Percentiles rank a stretch among this genome's conserved stretches.
Evolutionary conservation across 1,284 basidiomycete species (phyloP).

Genomic region (Kwoniella shivajii): DNA sequence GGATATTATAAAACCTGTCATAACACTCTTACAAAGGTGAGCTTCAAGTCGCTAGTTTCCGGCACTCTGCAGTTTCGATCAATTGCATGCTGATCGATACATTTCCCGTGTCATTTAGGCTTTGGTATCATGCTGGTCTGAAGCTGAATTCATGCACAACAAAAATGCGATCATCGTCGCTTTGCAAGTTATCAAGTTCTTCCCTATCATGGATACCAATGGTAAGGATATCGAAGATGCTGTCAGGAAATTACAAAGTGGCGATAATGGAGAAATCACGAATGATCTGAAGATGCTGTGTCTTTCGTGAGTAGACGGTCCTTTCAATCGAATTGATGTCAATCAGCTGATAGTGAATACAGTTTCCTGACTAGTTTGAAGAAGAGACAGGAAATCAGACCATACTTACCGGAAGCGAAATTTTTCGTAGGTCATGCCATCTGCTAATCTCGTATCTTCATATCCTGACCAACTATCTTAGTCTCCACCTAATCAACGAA

Average conservation of each 20-base stretch:
- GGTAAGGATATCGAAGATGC: conserved; percentile 63
- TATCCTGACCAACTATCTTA: conserved; percentile 7
- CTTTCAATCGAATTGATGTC: no score
- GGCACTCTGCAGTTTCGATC: no score
- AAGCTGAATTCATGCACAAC: conserved; percentile 83
- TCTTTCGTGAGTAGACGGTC: conserved; percentile 16
- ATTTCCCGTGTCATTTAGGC: conserved; percentile 57
- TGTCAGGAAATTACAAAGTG: conserved; percentile 62
- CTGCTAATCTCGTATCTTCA: background rate
- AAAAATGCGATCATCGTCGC: conserved; percentile 89
- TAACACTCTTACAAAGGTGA: conserved; percentile 61
- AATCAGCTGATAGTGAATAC: background rate
- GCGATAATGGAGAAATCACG: conserved; percentile 29
- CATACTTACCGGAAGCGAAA: conserved; percentile 25
- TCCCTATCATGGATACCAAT: conserved; percentile 67
- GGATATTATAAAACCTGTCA: conserved; percentile 80
- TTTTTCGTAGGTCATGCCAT: conserved; percentile 28
- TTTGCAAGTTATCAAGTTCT: conserved; percentile 83
- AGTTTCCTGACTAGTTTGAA: conserved; percentile 38
- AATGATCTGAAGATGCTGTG: conserved; percentile 41
- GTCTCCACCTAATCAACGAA: conserved; percentile 11
- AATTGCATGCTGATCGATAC: no score
- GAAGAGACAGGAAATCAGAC: conserved; percentile 28
- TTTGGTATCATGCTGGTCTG: conserved; percentile 50
- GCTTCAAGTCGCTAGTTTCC: no score